Evolutionary conservation across 2,329 filamentous ascomycete species (phyloP).

Genomic region (Phaeophleospora eucalypticola): DNA sequence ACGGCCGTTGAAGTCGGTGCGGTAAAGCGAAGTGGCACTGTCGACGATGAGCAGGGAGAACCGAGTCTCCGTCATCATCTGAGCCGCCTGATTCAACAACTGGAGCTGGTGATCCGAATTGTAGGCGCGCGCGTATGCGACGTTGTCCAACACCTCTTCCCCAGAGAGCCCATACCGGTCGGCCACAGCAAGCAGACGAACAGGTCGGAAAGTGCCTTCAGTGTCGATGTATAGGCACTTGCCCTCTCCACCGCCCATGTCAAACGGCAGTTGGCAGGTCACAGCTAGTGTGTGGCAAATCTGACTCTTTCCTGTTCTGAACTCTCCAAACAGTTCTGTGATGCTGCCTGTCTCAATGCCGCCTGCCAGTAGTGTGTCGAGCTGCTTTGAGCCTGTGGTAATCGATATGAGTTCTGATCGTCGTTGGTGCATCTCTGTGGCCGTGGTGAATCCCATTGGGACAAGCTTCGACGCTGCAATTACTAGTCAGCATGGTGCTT

Average conservation of each 20-base stretch:
- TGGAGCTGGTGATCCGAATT: conserved; percentile 98
- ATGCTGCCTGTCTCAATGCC: conserved; percentile 96
- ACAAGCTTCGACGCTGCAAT: conserved; percentile 82
- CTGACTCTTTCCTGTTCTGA: conserved; percentile 96
- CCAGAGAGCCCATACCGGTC: conserved; percentile 92
- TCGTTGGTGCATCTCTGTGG: conserved; percentile 97
- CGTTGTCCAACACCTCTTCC: conserved; percentile 96
- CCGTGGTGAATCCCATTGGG: conserved; percentile 97
- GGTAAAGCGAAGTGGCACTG: conserved; percentile 89
- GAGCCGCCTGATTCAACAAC: conserved; percentile 86
- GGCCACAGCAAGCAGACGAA: conserved; percentile 84
- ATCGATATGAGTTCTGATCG: conserved; percentile 97
- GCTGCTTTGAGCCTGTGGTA: conserved; percentile 94
- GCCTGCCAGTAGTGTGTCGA: conserved; percentile 90
- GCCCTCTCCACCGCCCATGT: conserved; percentile 97
- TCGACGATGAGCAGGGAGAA: conserved; percentile 96
- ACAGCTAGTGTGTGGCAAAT: conserved; percentile 98
- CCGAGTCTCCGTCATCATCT: conserved; percentile 99
- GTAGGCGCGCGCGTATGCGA: conserved; percentile 95
- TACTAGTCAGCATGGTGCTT: not conserved
- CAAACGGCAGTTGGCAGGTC: conserved; percentile 94
- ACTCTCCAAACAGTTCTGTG: conserved; percentile 97
- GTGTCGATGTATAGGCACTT: conserved; percentile 99
- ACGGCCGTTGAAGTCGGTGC: conserved; percentile 94
- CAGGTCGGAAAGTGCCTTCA: conserved; percentile 90